These are phyloP conservation scores for Termitomyces titanicus DNA, from an alignment of 768 basidiomycete species.

Conservation along the genomic window DNA sequence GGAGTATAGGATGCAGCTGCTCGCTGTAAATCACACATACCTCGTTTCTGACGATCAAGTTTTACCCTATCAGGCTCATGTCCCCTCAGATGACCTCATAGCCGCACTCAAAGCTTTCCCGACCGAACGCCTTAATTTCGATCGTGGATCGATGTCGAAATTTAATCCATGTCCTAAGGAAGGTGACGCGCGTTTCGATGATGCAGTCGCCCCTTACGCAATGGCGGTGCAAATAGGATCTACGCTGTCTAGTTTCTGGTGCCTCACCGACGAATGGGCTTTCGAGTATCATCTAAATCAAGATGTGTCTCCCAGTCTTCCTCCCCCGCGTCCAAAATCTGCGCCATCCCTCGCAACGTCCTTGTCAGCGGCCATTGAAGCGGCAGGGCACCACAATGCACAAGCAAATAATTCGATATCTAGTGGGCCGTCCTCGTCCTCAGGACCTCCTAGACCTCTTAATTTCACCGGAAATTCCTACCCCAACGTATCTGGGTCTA, in stretches of 20 bases:
- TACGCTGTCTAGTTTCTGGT: constrained; percentile 61
- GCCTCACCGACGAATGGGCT: constrained; percentile 71
- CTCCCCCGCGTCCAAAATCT: constrained; percentile 12
- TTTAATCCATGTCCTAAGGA: constrained; percentile 51
- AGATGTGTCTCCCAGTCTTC: constrained; percentile 10
- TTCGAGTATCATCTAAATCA: constrained; percentile 46
- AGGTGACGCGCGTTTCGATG: constrained; percentile 34
- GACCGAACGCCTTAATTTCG: constrained; percentile 38
- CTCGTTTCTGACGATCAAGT: constrained; percentile 53
- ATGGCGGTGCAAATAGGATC: constrained; percentile 72
- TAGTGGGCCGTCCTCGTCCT: constrained; percentile 2
- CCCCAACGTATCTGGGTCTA: constrained; percentile 16
- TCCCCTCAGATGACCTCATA: constrained; percentile 51
- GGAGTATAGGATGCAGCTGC: constrained; percentile 64
- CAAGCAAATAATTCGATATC: constrained; percentile 7
- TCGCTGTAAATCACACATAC: constrained; percentile 50
- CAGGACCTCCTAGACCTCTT: background rate
- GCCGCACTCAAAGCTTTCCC: constrained; percentile 43
- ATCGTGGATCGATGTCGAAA: constrained; percentile 31
- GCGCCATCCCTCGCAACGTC: constrained; percentile 18
- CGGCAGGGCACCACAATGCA: constrained; percentile 41
- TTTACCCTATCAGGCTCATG: constrained; percentile 73
- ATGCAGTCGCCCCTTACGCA: constrained; percentile 61
- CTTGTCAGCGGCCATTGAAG: constrained; percentile 42
- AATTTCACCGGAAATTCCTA: background rate